phyloP scores from a whole-genome alignment of 495 filamentous ascomycete genomes.

The Aspergillus bertholletiae region DNA sequence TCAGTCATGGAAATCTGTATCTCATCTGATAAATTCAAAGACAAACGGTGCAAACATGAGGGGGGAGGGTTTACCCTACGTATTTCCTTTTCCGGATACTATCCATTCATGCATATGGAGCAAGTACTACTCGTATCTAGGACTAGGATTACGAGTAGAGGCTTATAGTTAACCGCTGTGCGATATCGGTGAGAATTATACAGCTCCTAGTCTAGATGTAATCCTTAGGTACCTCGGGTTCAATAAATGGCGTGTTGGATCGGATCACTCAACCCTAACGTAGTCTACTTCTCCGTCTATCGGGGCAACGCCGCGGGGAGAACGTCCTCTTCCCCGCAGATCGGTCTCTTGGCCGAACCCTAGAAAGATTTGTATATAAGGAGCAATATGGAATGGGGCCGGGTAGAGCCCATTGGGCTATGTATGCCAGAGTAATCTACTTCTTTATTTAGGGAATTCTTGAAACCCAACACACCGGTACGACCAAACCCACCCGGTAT shows the following conservation, averaged over 20 bases:
- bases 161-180: neutral
- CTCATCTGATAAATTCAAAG: conserved; percentile 13
- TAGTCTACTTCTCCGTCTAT: neutral
- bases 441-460: too few relatives aligned
- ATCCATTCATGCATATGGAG: too few relatives aligned
- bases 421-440: too few relatives aligned
- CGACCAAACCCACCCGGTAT: too few relatives aligned
- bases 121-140: too few relatives aligned
- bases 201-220: too few relatives aligned
- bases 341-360: conserved; percentile 12
- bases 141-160: neutral
- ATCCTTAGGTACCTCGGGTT: neutral
- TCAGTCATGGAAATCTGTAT: neutral
- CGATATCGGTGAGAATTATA: too few relatives aligned
- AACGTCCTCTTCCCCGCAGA: conserved; percentile 5
- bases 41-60: conserved; percentile 42
- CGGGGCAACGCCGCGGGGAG: conserved; percentile 3
- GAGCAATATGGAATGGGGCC: neutral
- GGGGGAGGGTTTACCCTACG: conserved; percentile 28
- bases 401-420: neutral
- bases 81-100: conserved; percentile 9
- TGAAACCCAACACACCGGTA: too few relatives aligned
- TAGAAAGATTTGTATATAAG: neutral
- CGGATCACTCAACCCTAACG: neutral
- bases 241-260: neutral